Conservation (phyloP, 208 protist species). For the Leptomonas seymouri region DNA sequence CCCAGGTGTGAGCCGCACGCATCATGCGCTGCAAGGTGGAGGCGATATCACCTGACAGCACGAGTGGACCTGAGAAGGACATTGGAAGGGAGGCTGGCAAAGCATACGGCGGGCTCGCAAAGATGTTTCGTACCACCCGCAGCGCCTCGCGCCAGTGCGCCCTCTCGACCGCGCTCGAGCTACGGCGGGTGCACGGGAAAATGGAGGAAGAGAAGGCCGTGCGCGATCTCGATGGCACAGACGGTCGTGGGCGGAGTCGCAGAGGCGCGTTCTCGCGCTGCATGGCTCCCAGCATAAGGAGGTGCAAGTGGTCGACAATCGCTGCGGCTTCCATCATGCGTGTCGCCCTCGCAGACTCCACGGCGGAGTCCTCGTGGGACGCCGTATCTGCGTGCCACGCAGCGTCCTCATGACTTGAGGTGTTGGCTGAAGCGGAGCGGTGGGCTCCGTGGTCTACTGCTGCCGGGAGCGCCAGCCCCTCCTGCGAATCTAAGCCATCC, state of each 20-base stretch:
- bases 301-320: constrained; percentile 37
- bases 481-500: constrained; percentile 45
- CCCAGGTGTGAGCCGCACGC: constrained; percentile 30
- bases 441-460: background rate
- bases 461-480: background rate
- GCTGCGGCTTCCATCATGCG: constrained; percentile 22
- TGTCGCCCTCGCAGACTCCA: constrained; percentile 10
- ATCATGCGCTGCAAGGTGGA: constrained; percentile 23
- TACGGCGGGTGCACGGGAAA: background rate
- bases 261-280: constrained; percentile 6
- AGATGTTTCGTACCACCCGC: constrained; percentile 19
- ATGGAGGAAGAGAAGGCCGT: background rate
- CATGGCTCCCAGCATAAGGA: constrained; percentile 32
- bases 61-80: background rate
- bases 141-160: constrained; percentile 34
- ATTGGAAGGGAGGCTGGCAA: background rate
- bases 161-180: background rate
- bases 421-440: background rate
- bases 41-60: constrained; percentile 1
- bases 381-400: background rate
- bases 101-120: background rate
- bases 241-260: background rate
- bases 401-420: background rate
- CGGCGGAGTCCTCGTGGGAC: background rate
- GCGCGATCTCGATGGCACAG: background rate